Evolutionary conservation across 2,329 filamentous ascomycete species (phyloP), one percentile per base, ranked within the genome.

Genomic region (Tolypocladium inflatum): DNA sequence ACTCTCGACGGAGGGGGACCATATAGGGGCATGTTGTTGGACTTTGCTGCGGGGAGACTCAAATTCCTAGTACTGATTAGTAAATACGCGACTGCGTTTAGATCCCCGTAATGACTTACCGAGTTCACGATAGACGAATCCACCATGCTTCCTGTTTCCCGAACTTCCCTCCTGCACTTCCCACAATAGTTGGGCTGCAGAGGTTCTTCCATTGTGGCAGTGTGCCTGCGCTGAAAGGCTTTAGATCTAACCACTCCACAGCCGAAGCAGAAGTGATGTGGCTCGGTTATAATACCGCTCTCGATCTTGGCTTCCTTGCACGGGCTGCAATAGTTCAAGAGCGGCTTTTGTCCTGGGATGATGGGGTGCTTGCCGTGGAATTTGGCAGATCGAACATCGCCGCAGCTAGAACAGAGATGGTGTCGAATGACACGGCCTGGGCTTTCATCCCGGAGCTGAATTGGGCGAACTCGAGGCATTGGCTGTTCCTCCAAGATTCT

Each of bases 181-280:
- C 56, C 58, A 53, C 72, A 74, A 55, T 74, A 73, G 52, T 73
- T 74, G 17, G 64, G 66, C 10, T 68, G 57, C 19, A 72, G 59
- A 2, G 64, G 58, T 26, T 66, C 62, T 9, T 68, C 70, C 23
- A 64, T 59, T 2, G 61, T 52, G 13, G 61, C 58, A 3, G 65
- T 63, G 38, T 67, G 55, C 9, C 54, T 57, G 5, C 61, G 57
- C 6, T 68, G 66, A 54, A 67, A 69, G 4, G 48, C 53, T 38
- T 63, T 67, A 17, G 67, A 69, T 43, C 67, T 57, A 4, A 60
- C 66, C 26, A 61, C 60, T 8, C 67, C 67, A 48, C 67, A 69
- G 13, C 67, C 62, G n/a, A 64, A 74, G 64, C 79, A 81, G 23
- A 79, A 72, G 56, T 77, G 76, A 42, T 68, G 65, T 1, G 55